These are phyloP conservation scores for Lithohypha guttulata DNA, from an alignment of 2,329 filamentous ascomycete species.

Conservation along the genomic window DNA sequence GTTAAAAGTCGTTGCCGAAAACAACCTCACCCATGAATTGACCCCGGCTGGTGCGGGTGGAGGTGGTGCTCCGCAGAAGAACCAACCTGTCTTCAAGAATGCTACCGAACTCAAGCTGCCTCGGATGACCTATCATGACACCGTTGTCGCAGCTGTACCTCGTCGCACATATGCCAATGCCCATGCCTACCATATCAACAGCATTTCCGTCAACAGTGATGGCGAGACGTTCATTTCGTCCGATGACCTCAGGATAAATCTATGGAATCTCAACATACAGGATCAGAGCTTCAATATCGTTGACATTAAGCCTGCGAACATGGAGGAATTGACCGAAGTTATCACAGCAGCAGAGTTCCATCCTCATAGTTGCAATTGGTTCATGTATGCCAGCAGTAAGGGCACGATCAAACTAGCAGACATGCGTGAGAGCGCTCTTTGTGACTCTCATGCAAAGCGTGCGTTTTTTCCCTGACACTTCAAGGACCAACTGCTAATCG, in stretches of 20 bases:
- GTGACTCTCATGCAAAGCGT: constrained; percentile 94
- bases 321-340: constrained; percentile 98
- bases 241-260: constrained; percentile 91
- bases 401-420: constrained; percentile 98
- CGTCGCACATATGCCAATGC: constrained; percentile 95
- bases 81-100: constrained; percentile 65
- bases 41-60: constrained; percentile 64
- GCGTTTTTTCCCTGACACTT: constrained; percentile 29
- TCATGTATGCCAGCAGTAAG: constrained; percentile 99
- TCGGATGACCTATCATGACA: constrained; percentile 94
- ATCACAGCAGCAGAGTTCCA: constrained; percentile 98
- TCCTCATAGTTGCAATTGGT: constrained; percentile 95
- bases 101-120: constrained; percentile 82
- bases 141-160: constrained; percentile 90
- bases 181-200: constrained; percentile 99
- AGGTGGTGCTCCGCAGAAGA: constrained; percentile 64
- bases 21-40: constrained; percentile 90
- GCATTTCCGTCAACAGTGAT: constrained; percentile 99
- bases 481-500: neutral
- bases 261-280: constrained; percentile 99
- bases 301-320: constrained; percentile 98
- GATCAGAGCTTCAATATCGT: constrained; percentile 99
- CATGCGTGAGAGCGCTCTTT: constrained; percentile 93
- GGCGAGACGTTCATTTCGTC: constrained; percentile 99
- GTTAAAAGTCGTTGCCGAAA: constrained; percentile 95